Conservation (phyloP, 495 filamentous ascomycete species). For the Hamigera avellanea region DNA sequence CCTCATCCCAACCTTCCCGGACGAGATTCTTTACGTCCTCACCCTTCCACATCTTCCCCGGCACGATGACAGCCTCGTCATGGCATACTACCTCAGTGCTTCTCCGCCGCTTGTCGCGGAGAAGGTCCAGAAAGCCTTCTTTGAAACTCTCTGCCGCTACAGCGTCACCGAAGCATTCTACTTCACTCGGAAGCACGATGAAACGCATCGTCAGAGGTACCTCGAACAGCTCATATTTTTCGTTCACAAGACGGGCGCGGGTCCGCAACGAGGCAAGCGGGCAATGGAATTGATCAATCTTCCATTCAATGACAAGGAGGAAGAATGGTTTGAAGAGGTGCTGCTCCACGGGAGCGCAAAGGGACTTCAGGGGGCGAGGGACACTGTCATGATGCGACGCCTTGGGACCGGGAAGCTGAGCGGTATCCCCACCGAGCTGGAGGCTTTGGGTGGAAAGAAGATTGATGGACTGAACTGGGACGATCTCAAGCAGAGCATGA, state of each 20-base stretch:
- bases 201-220: slow-evolving; percentile 44
- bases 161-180: slow-evolving; percentile 62
- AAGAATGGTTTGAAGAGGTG: slow-evolving; percentile 58
- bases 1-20: slow-evolving; percentile 65
- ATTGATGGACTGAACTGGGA: slow-evolving; percentile 44
- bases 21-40: slow-evolving; percentile 65
- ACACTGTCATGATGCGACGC: slow-evolving; percentile 58
- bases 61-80: slow-evolving; percentile 50
- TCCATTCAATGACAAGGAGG: slow-evolving; percentile 56
- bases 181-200: slow-evolving; percentile 54
- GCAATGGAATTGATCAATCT: slow-evolving; percentile 60
- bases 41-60: slow-evolving; percentile 44
- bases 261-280: slow-evolving; percentile 36
- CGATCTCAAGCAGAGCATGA: slow-evolving; percentile 29
- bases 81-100: slow-evolving; percentile 67
- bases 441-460: slow-evolving; percentile 34
- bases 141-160: slow-evolving; percentile 52
- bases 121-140: slow-evolving; percentile 49
- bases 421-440: slow-evolving; percentile 21
- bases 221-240: slow-evolving; percentile 57
- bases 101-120: slow-evolving; percentile 51
- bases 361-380: slow-evolving; percentile 47
- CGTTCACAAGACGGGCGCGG: slow-evolving; percentile 37
- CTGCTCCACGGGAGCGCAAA: slow-evolving; percentile 50
- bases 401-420: slow-evolving; percentile 43